Base-by-base conservation (phyloP, 2,329 filamentous ascomycete species). In the Alternaria alternata region DNA sequence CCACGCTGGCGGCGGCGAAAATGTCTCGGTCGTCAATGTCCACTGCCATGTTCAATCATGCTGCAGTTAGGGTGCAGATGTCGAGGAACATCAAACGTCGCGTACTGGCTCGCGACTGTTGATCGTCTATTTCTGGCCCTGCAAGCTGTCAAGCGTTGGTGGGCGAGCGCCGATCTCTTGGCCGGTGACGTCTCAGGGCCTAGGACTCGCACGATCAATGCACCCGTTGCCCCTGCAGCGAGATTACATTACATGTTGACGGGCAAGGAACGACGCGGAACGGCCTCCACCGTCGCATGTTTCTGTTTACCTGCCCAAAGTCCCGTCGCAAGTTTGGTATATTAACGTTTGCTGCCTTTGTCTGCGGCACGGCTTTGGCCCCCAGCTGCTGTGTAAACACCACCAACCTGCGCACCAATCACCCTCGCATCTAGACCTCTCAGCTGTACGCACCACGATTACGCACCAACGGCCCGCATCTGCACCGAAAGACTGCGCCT, bases 1-100 rank as follows among this genome's bases (percentile, higher is more conserved):
- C 86, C 67, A 94, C 85, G 70, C 88, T 92, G 68, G 87, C 86
- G 70, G 91, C 91, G 81, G 89, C 86, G 81, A 88, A 88, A 73
- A 79, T 66, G 65, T 79, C 73, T 59, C 51, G 62, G 9, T 63
- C 57, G 56, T 57, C 61, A 46, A 67, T 55, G 18, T 60, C 57
- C 14, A 60, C 57, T 6, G 68, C 67, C 72, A 64, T 71, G 61
- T 42, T 68, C 68, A 32, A 49, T 24, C 65, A 69, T 70, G 66
- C 34, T 46, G 26, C 41, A 18, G 18, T 42, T 1, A 5, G 42
- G 30, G 26, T 54, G 41, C 41, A 54, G 34, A 11, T 5, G 14
- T n/a, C 22, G 38, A 32, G 38, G 38, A 53, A 11, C 34, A 16
- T 43, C 26, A 41, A 1, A 30, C 51, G 51, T 22, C 36, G 51